Evolutionary conservation across 2,329 filamentous ascomycete genomes (phyloP), one percentile per base, ranked within the genome.

Genomic region (Ilyonectria robusta): DNA sequence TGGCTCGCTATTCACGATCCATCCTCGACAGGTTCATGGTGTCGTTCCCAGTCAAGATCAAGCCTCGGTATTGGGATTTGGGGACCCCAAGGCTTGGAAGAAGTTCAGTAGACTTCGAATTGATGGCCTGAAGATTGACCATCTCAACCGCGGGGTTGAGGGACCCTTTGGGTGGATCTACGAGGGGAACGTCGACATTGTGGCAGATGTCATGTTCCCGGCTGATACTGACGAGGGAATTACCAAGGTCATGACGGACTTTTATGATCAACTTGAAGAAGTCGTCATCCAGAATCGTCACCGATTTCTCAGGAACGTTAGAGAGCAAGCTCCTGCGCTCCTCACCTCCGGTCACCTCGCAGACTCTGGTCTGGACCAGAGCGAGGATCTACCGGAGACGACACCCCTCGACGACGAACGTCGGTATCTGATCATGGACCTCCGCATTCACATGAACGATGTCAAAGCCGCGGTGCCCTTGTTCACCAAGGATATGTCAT

Each of bases 161-260:
- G 96, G 96, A 0, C 95, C 95, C 0, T 98, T 99, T 79, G 95
- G 94, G 4, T 99, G 96, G 96, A 99, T 99, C 59, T 93, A 97
- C 72, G 94, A 98, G 81, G 96, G 96, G 37, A 97, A 96, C 69
- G 94, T 99, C 46, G 96, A 99, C 78, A 97, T 99, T 68, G 91
- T 98, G 15, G 93, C 96, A 7, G 96, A 99, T 76, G 91, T 99
- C 71, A 95, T 97, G 90, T 93, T 99, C 68, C 96, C 96, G 0
- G 90, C 91, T 35, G 96, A 98, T 61, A 89, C 90, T 46, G 93
- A 97, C 66, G 94, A 95, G 69, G 93, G 95, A 70, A 91, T 99
- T 62, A 92, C 92, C 26, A 98, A 98, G 79, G 94, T 98, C 51
- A 93, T 99, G 88, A 92, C 93, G n/a, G 95, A 98, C 78, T 95